phyloP scores from a whole-genome alignment of 257 asterid species.

The Capsicum rhomboideum region DNA sequence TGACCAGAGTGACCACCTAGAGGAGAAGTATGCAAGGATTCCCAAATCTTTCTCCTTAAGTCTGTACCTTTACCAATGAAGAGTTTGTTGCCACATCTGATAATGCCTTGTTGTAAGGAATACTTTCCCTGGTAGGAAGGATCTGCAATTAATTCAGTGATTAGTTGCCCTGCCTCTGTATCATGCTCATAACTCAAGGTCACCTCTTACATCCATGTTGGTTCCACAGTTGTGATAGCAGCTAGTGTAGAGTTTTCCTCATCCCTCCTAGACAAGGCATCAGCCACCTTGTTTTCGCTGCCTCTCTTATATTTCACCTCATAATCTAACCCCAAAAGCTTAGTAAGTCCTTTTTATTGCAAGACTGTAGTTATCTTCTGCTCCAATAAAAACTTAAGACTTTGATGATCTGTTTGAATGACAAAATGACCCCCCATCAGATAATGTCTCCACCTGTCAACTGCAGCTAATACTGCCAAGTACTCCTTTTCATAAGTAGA shows the following conservation, averaged over 20 bases:
- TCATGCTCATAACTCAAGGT: background rate
- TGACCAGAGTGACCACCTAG: background rate
- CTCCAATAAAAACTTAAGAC: background rate
- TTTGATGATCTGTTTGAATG: background rate
- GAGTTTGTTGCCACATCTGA: background rate
- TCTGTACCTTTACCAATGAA: background rate
- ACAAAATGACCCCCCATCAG: background rate
- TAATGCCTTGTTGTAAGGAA: background rate
- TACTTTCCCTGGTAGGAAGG: background rate
- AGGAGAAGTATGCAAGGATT: background rate
- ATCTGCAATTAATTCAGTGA: background rate
- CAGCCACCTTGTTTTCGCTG: background rate
- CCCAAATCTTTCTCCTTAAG: background rate
- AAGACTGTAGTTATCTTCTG: too few relatives aligned
- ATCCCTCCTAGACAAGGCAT: background rate
- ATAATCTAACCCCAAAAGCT: background rate
- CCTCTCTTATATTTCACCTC: background rate
- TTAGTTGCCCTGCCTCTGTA: rapidly evolving
- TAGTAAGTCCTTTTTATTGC: background rate
- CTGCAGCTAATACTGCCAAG: background rate
- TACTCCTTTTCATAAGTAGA: too few relatives aligned
- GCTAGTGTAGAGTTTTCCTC: background rate
- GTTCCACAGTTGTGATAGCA: background rate
- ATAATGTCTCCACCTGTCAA: background rate
- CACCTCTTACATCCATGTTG: background rate